Evolutionary conservation across 73 alveolate species (phyloP), one percentile per base, ranked within the genome.

Genomic region (Blepharisma japonicum): DNA sequence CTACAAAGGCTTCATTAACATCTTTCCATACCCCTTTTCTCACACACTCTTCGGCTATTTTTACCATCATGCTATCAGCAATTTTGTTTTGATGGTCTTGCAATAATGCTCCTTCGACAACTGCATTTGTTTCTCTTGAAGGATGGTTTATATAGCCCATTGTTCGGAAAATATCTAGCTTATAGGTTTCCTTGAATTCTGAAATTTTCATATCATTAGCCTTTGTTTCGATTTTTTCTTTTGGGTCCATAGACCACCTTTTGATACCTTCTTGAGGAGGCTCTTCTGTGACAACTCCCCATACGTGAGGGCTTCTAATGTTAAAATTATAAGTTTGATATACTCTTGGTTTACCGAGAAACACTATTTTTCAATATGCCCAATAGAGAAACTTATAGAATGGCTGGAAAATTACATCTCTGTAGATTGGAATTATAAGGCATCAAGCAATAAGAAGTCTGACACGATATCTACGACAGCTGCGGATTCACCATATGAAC

Each of bases 21-120:
- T 61, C 23, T 39, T 61, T n/a, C 74, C 74, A 61, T 14, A 61
- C 23, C 74, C 74, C 74, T 61, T 61, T 61, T 9, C 74, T n/a
- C 11, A 61, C 74, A 8, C 74, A n/a, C 14, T 14, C 14, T 25
- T 61, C 74, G 2, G 74, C 74, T 39, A 61, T 61, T 39, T 14
- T 61, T 14, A 61, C 48, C 46, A 8, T 61, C 74, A 61, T 61
- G 46, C 74, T 61, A 20, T 61, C 74, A 1, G 23, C 74, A 61
- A 61, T 61, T 25, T 61, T 61, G 23, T 61, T 39, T 39, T 61
- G 74, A 2, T 61, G 47, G 0, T 25, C 23, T 25, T 39, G 14
- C 39, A 20, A 25, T 9, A 61, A 20, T 1, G 14, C 74, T 11
- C 74, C 74, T 61, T 61, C 74, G 3, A 61, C 74, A 5, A 61